Evolutionary conservation across 164 flowering plant genomes (phyloP).

Genomic region (Magnolia kwangsiensis): DNA sequence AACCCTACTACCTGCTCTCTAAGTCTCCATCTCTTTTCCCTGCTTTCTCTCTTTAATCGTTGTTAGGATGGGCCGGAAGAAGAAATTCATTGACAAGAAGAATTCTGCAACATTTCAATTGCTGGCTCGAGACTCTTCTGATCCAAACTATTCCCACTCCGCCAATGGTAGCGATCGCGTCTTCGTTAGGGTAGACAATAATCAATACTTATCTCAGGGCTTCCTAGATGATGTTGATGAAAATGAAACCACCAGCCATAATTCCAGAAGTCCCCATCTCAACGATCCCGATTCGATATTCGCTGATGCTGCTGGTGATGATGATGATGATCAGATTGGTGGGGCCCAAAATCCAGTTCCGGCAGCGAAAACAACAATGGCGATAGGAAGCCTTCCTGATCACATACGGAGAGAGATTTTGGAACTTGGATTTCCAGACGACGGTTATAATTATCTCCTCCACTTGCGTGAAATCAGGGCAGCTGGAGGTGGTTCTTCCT

Average conservation of each 20-base stretch:
- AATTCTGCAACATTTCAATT: slow-evolving; percentile 83
- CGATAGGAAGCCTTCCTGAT: slow-evolving; percentile 39
- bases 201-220: slow-evolving; percentile 31
- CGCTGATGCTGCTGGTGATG: slow-evolving; percentile 65
- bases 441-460: slow-evolving; percentile 79
- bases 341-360: background rate
- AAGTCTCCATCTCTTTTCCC: too few relatives aligned
- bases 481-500: slow-evolving; percentile 73
- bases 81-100: slow-evolving; percentile 91
- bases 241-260: background rate
- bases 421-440: slow-evolving; percentile 93
- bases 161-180: slow-evolving; percentile 47
- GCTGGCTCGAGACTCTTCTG: slow-evolving; percentile 71
- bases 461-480: slow-evolving; percentile 85
- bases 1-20: too few relatives aligned
- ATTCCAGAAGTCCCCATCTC: background rate
- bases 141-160: slow-evolving; percentile 45
- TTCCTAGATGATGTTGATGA: slow-evolving; percentile 22
- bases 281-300: slow-evolving; percentile 61
- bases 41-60: background rate
- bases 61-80: slow-evolving; percentile 35
- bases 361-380: background rate
- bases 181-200: slow-evolving; percentile 81
- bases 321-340: slow-evolving; percentile 10
- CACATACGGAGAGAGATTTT: slow-evolving; percentile 69